Percentiles rank a stretch among this genome's conserved stretches.
Evolutionary conservation across 75 land plant genomes (phyloP).

Genomic region (Cunninghamia lanceolata): DNA sequence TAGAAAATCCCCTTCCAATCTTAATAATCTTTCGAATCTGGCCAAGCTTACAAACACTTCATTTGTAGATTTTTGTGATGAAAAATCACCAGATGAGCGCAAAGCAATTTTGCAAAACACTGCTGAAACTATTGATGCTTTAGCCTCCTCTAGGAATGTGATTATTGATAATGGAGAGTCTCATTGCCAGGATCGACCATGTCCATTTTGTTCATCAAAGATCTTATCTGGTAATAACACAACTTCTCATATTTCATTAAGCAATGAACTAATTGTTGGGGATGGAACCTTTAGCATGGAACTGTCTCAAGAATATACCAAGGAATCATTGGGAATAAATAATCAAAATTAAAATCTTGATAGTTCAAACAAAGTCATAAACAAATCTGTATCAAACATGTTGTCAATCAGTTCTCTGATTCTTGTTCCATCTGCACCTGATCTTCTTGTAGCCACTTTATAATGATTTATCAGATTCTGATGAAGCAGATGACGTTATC

Average conservation of each 20-base stretch:
- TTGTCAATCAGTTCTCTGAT: not conserved
- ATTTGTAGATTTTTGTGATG: not conserved
- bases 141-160: not conserved
- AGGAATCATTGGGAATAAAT: not conserved
- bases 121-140: not conserved
- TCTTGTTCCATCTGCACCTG: constrained; percentile 16
- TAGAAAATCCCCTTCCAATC: not conserved
- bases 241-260: not conserved
- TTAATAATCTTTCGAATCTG: not conserved
- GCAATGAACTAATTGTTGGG: not conserved
- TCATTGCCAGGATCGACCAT: not conserved
- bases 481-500: constrained; percentile 9
- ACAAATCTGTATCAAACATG: not conserved
- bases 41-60: not conserved
- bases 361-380: not conserved
- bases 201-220: not conserved
- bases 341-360: constrained; percentile 1
- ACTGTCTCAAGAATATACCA: not conserved
- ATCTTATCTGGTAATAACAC: not conserved
- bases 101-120: not conserved
- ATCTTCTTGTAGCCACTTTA: constrained; percentile 37
- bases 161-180: not conserved
- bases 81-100: not conserved
- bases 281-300: not conserved
- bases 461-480: constrained; percentile 23